Base-by-base conservation (phyloP, 2,329 filamentous ascomycete species). In the Penicillium sclerotiorum region DNA sequence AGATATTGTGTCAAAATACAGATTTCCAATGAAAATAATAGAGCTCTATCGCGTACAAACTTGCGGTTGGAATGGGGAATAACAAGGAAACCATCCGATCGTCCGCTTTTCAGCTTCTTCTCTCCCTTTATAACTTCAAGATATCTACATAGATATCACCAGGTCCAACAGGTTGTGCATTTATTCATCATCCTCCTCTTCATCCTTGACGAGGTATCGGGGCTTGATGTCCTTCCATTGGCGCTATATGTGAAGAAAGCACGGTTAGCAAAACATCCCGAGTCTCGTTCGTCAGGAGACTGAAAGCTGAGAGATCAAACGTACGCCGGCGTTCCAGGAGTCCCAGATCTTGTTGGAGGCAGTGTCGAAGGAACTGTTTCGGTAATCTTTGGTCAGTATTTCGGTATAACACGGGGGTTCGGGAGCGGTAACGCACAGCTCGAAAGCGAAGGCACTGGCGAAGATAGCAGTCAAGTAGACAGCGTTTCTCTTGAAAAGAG, bases 201-300 rank as follows among this genome's bases (percentile, higher is more conserved):
- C 67, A 32, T 41, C 36, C 52, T 80, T 80, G 76, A 89, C 77
- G 67, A 95, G 74, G 76, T 96, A 99, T 76, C 83, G 87, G 74
- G 86, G 79, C 79, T 95, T 93, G 80, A 99, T 96, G 74, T 99
- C 94, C 84, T 96, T 96, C 94, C 94, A 97, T 95, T 96, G 93
- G 69, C 93, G 90, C 93, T 97, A 69, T 64, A 51, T 9, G 13
- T 18, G 32, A 38, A 44, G 43, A 18, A 47, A 8, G 47, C 22
- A 28, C 18, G 17, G 18, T 56, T 62, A 28, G 25, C 50, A 62
- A 48, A n/a, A n/a, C n/a, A n/a, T n/a, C n/a, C n/a, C n/a, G n/a
- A n/a, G n/a, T n/a, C n/a, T n/a, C n/a, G n/a, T n/a, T n/a, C n/a
- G n/a, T n/a, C n/a, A n/a, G n/a, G n/a, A n/a, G n/a, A n/a, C n/a